Evolutionary conservation across 768 basidiomycete species (phyloP).

Genomic region (Boletales sp.): DNA sequence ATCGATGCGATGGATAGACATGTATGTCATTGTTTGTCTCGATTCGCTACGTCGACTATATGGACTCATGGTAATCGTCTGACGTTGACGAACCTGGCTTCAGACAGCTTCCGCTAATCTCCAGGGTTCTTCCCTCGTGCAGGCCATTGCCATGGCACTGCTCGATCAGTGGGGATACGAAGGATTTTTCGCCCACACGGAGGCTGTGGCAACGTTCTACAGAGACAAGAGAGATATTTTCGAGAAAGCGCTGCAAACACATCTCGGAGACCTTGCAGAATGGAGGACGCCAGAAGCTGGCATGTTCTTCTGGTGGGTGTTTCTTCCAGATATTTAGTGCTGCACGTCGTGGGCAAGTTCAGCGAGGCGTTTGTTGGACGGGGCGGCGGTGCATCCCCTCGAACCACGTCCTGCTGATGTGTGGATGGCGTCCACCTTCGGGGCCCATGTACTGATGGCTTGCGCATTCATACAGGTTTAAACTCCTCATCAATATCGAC

Average conservation of each 20-base stretch:
- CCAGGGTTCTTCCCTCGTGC: slow-evolving; percentile 61
- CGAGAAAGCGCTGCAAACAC: slow-evolving; percentile 66
- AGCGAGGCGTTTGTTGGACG: slow-evolving; percentile 1
- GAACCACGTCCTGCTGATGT: slow-evolving; percentile 3
- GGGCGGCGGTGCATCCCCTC: not conserved
- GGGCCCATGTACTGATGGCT: not conserved
- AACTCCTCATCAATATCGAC: slow-evolving; percentile 46
- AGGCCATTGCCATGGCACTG: slow-evolving; percentile 56
- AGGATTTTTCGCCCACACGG: slow-evolving; percentile 68
- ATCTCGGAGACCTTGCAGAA: slow-evolving; percentile 75
- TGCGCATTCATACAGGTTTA: slow-evolving; percentile 51
- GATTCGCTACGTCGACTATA: slow-evolving; percentile 7
- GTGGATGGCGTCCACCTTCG: not conserved
- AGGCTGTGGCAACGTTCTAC: slow-evolving; percentile 70
- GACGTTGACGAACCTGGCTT: not conserved
- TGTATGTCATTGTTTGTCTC: slow-evolving; percentile 38
- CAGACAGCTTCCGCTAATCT: slow-evolving; percentile 68
- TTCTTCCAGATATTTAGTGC: slow-evolving; percentile 5
- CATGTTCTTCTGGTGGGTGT: slow-evolving; percentile 82
- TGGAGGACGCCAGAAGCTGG: slow-evolving; percentile 72
- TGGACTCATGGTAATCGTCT: not conserved
- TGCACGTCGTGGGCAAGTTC: slow-evolving; percentile 3
- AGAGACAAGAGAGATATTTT: slow-evolving; percentile 71
- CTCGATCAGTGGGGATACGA: slow-evolving; percentile 72
- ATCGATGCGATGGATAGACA: slow-evolving; percentile 69